These are phyloP conservation scores for Penicillium sp. DNA, from an alignment of 2,329 filamentous ascomycete species.

Conservation along the genomic window DNA sequence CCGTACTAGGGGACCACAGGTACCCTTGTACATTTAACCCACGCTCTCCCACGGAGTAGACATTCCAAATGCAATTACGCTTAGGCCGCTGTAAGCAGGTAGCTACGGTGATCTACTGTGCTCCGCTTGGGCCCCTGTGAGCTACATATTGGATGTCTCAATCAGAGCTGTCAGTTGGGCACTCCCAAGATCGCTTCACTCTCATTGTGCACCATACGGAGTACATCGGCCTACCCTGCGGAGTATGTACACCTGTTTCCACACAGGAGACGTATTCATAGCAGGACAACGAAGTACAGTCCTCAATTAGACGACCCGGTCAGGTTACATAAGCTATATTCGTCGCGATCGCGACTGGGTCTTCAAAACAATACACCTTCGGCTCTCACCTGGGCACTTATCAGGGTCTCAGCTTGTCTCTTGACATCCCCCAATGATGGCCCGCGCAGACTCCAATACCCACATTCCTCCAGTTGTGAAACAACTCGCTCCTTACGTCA, in stretches of 20 bases:
- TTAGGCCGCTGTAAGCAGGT: not conserved
- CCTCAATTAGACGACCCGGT: not conserved
- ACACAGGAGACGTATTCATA: too few species aligned
- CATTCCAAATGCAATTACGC: not conserved
- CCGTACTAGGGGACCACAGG: too few species aligned
- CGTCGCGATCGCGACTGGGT: too few species aligned
- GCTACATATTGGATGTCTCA: slow-evolving; percentile 12
- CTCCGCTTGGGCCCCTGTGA: slow-evolving; percentile 6
- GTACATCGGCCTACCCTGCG: too few species aligned
- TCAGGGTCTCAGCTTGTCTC: not conserved
- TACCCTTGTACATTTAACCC: too few species aligned
- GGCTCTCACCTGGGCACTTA: not conserved
- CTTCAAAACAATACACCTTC: slow-evolving; percentile 18
- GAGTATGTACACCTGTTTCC: too few species aligned
- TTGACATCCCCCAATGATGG: slow-evolving; percentile 24
- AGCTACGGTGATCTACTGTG: not conserved
- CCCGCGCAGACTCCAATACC: slow-evolving; percentile 20
- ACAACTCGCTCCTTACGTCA: slow-evolving; percentile 42
- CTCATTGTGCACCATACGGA: not conserved
- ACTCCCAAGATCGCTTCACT: not conserved
- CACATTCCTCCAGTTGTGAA: slow-evolving; percentile 38
- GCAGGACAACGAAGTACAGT: too few species aligned
- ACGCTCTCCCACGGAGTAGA: not conserved
- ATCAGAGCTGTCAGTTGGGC: slow-evolving; percentile 3
- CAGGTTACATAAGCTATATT: slow-evolving; percentile 19